Percentiles rank a stretch among this genome's conserved stretches.
These are phyloP conservation scores for Garcia nutans DNA, from an alignment of 345 rosid genomes.

Conservation along the genomic window DNA sequence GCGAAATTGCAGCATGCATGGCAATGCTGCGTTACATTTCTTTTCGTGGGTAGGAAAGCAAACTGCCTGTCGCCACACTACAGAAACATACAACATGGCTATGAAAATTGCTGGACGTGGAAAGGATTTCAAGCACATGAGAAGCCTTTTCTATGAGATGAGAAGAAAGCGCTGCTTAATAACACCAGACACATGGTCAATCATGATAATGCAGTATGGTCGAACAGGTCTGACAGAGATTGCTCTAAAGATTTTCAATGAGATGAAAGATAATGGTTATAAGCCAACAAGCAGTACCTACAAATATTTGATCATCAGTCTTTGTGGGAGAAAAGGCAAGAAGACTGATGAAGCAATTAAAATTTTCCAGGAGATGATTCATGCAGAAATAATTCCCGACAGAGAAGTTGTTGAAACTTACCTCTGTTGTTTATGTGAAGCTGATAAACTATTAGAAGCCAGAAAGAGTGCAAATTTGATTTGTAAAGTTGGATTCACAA, in stretches of 20 bases:
- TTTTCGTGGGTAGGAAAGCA: constrained; percentile 73
- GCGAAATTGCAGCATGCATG: constrained; percentile 45
- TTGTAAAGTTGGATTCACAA: constrained; percentile 51
- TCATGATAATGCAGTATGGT: constrained; percentile 88
- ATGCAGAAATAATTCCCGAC: constrained; percentile 50
- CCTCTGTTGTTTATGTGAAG: constrained; percentile 67
- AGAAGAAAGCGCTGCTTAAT: constrained; percentile 56
- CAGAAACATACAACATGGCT: constrained; percentile 82
- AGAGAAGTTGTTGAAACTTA: constrained; percentile 60
- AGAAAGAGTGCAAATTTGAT: constrained; percentile 49
- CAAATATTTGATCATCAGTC: constrained; percentile 66
- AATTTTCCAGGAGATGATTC: constrained; percentile 66
- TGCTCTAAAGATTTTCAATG: constrained; percentile 55
- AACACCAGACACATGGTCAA: constrained; percentile 77
- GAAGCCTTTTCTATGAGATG: constrained; percentile 73
- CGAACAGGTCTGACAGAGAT: constrained; percentile 75
- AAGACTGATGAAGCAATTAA: constrained; percentile 59
- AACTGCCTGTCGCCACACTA: constrained; percentile 56
- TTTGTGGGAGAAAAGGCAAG: constrained; percentile 69
- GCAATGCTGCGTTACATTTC: constrained; percentile 58
- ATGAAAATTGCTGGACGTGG: constrained; percentile 79
- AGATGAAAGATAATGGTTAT: constrained; percentile 61
- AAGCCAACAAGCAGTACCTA: constrained; percentile 55
- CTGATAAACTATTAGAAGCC: constrained; percentile 46
- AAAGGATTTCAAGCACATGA: constrained; percentile 82